A percentile compares a stretch with the other conserved stretches of the same genome.
phyloP scores from a whole-genome alignment of 1,284 basidiomycete species.

The Rhodotorula sp. region DNA sequence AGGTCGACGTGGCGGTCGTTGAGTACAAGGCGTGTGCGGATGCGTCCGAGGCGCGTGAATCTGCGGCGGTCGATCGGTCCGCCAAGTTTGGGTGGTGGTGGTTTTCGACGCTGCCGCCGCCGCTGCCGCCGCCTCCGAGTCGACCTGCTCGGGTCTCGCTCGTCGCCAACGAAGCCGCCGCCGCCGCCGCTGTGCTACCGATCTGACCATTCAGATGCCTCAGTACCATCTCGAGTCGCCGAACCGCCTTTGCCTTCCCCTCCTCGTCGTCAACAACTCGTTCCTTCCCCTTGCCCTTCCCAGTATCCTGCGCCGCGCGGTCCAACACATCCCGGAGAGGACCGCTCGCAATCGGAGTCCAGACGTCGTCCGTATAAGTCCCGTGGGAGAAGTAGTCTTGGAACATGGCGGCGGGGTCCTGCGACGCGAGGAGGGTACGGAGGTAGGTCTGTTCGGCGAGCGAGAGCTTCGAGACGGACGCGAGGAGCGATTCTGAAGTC shows the following conservation, averaged over 20 bases:
- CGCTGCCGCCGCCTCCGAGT: background rate
- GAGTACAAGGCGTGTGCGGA: background rate
- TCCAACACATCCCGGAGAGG: constrained; percentile 18
- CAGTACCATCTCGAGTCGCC: constrained; percentile 34
- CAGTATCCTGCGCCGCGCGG: background rate
- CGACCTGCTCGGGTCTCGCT: no score
- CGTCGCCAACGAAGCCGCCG: background rate
- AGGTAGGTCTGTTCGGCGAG: constrained; percentile 30
- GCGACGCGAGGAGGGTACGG: constrained; percentile 26
- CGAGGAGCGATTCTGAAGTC: constrained; percentile 16
- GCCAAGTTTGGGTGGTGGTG: background rate
- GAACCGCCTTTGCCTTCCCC: constrained; percentile 21
- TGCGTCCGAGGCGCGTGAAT: no score
- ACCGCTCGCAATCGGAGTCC: constrained; percentile 1
- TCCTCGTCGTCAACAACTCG: constrained; percentile 4
- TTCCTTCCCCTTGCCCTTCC: background rate
- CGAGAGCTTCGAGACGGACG: constrained; percentile 30
- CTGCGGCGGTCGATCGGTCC: background rate
- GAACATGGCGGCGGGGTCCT: constrained; percentile 18
- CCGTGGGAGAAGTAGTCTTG: constrained; percentile 20
- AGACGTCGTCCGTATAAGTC: constrained; percentile 35
- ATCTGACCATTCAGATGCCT: constrained; percentile 12
- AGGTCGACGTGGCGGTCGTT: no score
- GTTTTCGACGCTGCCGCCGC: no score
- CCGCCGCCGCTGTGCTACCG: background rate